Percentiles rank a stretch among this genome's conserved stretches.
phyloP scores from a whole-genome alignment of 179 eudicot genomes.

The Amaranthus tricolor region DNA sequence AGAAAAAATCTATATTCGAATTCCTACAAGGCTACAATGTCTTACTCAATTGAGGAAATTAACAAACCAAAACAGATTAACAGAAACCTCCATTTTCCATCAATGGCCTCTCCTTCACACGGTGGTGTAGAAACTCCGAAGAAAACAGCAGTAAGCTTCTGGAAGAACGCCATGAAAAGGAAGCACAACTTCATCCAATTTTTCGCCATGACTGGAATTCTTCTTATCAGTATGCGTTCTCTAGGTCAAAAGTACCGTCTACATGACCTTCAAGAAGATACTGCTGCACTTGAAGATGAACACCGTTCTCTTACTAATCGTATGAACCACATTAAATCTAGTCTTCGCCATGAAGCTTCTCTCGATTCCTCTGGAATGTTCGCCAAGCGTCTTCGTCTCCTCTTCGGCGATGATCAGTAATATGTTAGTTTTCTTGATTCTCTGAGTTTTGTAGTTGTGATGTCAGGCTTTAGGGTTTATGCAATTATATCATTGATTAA shows the following conservation, averaged over 20 bases:
- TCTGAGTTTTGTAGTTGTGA: not conserved
- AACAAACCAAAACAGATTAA: no score
- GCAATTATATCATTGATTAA: not conserved
- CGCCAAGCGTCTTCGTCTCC: constrained; percentile 43
- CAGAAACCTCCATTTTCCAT: not conserved
- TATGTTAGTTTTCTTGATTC: not conserved
- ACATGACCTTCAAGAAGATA: constrained; percentile 53
- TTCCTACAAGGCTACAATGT: no score
- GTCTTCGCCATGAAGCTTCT: constrained; percentile 53
- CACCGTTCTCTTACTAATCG: constrained; percentile 39
- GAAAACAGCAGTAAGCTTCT: constrained; percentile 37
- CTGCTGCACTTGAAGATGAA: constrained; percentile 41
- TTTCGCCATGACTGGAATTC: constrained; percentile 70
- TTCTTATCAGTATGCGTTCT: constrained; percentile 56
- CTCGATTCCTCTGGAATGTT: constrained; percentile 53
- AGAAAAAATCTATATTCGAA: no score
- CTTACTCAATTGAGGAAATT: no score
- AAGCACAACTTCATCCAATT: constrained; percentile 65
- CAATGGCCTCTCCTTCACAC: constrained; percentile 38
- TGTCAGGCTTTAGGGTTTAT: not conserved
- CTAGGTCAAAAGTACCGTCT: constrained; percentile 68
- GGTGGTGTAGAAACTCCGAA: constrained; percentile 13
- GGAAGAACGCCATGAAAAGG: constrained; percentile 49
- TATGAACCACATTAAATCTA: constrained; percentile 38
- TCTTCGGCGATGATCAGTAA: constrained; percentile 49